Evolutionary conservation across 225 moss, liverwort and hornwort genomes (phyloP).

Genomic region (Climacium dendroides): DNA sequence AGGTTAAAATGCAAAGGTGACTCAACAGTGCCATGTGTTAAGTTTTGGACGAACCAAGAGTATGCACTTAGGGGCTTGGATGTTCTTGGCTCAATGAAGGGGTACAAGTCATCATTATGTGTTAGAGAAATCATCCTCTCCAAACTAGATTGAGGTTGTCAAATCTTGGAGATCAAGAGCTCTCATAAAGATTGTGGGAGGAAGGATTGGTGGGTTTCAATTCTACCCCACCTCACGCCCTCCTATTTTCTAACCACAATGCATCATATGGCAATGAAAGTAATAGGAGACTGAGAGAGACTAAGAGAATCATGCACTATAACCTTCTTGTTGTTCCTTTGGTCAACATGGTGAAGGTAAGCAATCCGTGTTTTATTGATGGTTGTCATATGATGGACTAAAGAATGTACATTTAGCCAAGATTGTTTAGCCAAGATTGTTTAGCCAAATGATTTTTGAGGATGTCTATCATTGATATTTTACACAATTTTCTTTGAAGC

Average conservation of each 20-base stretch:
- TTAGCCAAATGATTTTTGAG: background rate
- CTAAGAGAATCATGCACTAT: background rate
- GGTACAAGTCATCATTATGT: background rate
- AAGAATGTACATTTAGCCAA: background rate
- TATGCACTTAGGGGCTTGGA: accelerated
- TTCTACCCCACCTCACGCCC: accelerated
- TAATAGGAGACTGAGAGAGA: too few species aligned
- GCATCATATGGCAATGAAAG: background rate
- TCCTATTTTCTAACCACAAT: background rate
- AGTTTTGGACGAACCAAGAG: background rate
- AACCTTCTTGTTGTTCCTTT: background rate
- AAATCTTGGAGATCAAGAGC: background rate
- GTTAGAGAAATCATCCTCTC: background rate
- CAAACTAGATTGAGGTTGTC: background rate
- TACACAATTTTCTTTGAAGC: background rate
- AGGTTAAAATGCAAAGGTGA: background rate
- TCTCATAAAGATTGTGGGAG: background rate
- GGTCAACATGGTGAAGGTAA: accelerated
- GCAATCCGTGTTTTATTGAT: background rate
- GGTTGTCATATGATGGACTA: background rate
- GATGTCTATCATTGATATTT: background rate
- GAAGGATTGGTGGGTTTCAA: background rate
- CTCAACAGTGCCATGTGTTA: accelerated
- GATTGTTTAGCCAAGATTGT: background rate
- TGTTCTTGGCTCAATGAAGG: background rate